Conservation (phyloP, 495 filamentous ascomycete species). For the Penicillium malachiteum region DNA sequence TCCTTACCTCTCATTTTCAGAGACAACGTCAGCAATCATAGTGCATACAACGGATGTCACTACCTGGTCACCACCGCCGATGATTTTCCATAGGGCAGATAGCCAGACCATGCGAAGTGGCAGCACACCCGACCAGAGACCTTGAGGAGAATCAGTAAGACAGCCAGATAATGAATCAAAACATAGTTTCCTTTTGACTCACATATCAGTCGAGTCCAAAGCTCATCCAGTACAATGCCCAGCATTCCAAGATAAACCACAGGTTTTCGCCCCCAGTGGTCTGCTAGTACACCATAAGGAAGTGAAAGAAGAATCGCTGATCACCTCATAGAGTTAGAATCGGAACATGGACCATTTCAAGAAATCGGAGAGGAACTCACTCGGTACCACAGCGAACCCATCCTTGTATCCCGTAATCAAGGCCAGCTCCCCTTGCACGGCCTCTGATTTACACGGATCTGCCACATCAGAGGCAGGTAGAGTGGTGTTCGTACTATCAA, state of each 20-base stretch:
- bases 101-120: slow-evolving; percentile 37
- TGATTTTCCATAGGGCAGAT: slow-evolving; percentile 22
- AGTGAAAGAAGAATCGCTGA: slow-evolving; percentile 34
- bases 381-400: slow-evolving; percentile 36
- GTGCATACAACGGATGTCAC: slow-evolving; percentile 22
- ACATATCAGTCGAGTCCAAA: slow-evolving; percentile 37
- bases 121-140: slow-evolving; percentile 22
- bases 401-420: slow-evolving; percentile 43
- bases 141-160: slow-evolving; percentile 10
- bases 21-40: slow-evolving; percentile 34
- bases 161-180: not conserved
- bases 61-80: slow-evolving; percentile 32
- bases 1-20: slow-evolving; percentile 34
- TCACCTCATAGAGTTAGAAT: not conserved
- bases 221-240: slow-evolving; percentile 33
- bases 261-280: slow-evolving; percentile 47
- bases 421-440: slow-evolving; percentile 44
- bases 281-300: slow-evolving; percentile 34
- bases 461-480: not conserved
- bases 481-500: not conserved
- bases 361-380: slow-evolving; percentile 11
- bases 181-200: slow-evolving; percentile 16
- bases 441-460: slow-evolving; percentile 39
- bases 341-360: not conserved
- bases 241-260: slow-evolving; percentile 35